Percentiles rank a stretch among this genome's conserved stretches.
Conservation (phyloP, 2,329 filamentous ascomycete species). For the Saccharata proteae region DNA sequence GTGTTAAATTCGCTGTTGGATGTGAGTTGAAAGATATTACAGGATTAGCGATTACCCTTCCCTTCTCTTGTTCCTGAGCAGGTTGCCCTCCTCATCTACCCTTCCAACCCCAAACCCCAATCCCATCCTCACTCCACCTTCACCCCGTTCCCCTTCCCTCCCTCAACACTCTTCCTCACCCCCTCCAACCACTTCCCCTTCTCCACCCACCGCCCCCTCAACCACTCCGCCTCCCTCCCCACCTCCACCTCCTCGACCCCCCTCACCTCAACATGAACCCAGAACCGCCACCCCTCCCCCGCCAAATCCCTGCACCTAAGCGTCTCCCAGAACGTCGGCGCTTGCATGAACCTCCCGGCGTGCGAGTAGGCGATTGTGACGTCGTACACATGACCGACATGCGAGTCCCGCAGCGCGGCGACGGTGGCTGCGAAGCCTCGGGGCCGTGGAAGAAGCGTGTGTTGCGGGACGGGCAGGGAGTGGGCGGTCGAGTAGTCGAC, state of each 20-base stretch:
- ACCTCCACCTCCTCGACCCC: constrained; percentile 17
- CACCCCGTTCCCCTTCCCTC: constrained; percentile 2
- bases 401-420: constrained; percentile 34
- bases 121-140: too few relatives aligned
- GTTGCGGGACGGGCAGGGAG: constrained; percentile 39
- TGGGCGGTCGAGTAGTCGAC: constrained; percentile 41
- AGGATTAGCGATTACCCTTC: too few relatives aligned
- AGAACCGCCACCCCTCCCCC: constrained; percentile 16
- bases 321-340: constrained; percentile 21
- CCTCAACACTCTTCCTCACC: constrained; percentile 10
- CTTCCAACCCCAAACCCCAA: too few relatives aligned
- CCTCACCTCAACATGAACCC: constrained; percentile 21
- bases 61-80: too few relatives aligned
- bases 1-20: too few relatives aligned
- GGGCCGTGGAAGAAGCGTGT: constrained; percentile 48
- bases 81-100: too few relatives aligned
- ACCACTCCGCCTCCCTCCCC: constrained; percentile 18
- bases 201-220: constrained; percentile 23
- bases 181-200: constrained; percentile 23
- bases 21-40: too few relatives aligned
- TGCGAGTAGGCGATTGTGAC: constrained; percentile 27
- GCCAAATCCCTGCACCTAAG: constrained; percentile 14
- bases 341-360: constrained; percentile 15
- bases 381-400: constrained; percentile 26
- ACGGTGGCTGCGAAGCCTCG: constrained; percentile 51